Conservation (phyloP, 257 asterid genomes). For the Mitragyna speciosa region DNA sequence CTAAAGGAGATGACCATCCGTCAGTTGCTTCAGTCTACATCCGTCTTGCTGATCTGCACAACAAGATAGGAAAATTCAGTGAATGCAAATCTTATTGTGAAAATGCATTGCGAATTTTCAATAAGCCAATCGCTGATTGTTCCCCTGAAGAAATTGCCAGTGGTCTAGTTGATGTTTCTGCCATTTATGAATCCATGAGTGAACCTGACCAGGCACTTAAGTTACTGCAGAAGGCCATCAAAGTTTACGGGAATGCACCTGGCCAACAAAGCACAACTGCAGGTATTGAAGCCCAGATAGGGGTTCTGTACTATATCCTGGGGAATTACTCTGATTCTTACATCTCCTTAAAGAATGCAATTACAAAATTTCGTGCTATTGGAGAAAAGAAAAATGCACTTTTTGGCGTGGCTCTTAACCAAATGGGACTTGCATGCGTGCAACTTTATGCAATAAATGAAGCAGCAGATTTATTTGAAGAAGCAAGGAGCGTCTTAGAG, state of each 20-base stretch:
- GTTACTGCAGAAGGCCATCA: slow-evolving; percentile 38
- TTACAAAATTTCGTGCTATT: slow-evolving; percentile 36
- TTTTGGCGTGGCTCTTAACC: slow-evolving; percentile 43
- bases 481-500: slow-evolving; percentile 45
- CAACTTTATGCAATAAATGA: slow-evolving; percentile 45
- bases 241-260: slow-evolving; percentile 36
- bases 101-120: slow-evolving; percentile 62
- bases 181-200: slow-evolving; percentile 41
- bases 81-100: slow-evolving; percentile 75
- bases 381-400: slow-evolving; percentile 46
- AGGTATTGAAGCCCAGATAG: slow-evolving; percentile 49
- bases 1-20: slow-evolving; percentile 71
- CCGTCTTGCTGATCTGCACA: slow-evolving; percentile 74
- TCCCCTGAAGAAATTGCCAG: slow-evolving; percentile 74
- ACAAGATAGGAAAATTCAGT: slow-evolving; percentile 72
- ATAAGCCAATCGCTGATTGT: slow-evolving; percentile 51
- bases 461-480: slow-evolving; percentile 49
- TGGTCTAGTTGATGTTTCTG: slow-evolving; percentile 53
- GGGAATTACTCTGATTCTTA: slow-evolving; percentile 41
- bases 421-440: slow-evolving; percentile 46
- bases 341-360: slow-evolving; percentile 35
- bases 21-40: slow-evolving; percentile 74
- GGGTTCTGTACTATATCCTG: slow-evolving; percentile 43
- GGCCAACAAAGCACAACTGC: slow-evolving; percentile 41
- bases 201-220: slow-evolving; percentile 45